Base-by-base conservation (phyloP, 257 asterid genomes). In the Penstemon davidsonii region DNA sequence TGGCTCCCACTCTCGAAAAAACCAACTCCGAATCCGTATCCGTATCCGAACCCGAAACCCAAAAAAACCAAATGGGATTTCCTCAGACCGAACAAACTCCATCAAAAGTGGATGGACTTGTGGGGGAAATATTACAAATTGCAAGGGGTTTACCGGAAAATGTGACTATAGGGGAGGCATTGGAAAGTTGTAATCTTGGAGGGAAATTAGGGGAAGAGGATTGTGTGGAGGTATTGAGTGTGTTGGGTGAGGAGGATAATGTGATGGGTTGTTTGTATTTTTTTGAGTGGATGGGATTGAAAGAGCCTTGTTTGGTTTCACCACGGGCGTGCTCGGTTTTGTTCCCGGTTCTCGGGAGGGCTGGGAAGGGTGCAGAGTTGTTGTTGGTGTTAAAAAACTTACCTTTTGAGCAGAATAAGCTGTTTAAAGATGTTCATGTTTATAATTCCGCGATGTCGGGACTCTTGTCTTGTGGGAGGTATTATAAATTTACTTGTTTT, bases 281-380 rank as follows among this genome's bases (percentile, higher is more conserved):
- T 50, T 91, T 84, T 33, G 97, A 94, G 75, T 94, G 99, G 99
- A 91, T 91, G 95, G 86, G 97, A 19, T 69, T 83, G 84, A 86
- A 70, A 12, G 97, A 88, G 78, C 92, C 86, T 47, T 77, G 82
- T 66, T 69, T 91, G 85, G 88, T 88, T 33, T 75, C 96, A 9
- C 96, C 97, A 2, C 78, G 85, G 75, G 83, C 91, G 1, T 91
- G 87, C 75, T 80, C 92, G 0, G 73, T 87, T 79, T 43, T 91
- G 78, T 94, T 91, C 49, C 88, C 92, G 0, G 54, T 72, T 13
- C 73, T 94, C 67, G 99, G 99, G 70, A 76, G 74, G 70, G 89
- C 88, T 8, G 87, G 91, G 60, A 81, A 82, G 81, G 89, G 96
- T 56, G 76, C 72, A 8, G 96, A 81, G 69, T 74, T 94, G 77